These are phyloP conservation scores for Silene coronaria DNA, from an alignment of 179 eudicot species.

Conservation along the genomic window DNA sequence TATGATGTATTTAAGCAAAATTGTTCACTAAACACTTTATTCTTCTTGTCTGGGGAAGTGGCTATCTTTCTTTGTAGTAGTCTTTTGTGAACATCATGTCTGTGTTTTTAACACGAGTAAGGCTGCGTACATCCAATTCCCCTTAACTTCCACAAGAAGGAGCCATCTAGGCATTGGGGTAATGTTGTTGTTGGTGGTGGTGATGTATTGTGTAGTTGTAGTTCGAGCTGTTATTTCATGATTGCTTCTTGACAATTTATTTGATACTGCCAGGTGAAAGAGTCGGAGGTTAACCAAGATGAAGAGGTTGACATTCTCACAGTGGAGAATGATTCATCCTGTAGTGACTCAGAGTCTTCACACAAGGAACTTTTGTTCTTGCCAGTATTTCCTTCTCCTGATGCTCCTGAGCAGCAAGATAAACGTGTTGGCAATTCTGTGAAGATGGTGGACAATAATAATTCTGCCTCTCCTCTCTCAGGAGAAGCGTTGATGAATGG, in stretches of 20 bases:
- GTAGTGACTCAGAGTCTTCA: conserved; percentile 88
- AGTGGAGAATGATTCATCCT: conserved; percentile 64
- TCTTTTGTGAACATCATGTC: not conserved
- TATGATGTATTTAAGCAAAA: not conserved
- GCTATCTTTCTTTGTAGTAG: not conserved
- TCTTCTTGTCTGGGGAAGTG: not conserved
- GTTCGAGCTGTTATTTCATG: not conserved
- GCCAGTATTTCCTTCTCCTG: conserved; percentile 68
- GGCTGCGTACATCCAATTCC: not conserved
- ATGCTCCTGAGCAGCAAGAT: conserved; percentile 60
- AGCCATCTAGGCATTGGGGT: not conserved
- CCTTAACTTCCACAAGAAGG: not conserved
- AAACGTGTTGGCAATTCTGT: conserved; percentile 48
- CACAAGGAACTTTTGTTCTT: conserved; percentile 76
- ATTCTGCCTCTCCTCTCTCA: conserved; percentile 65
- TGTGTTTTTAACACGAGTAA: not conserved
- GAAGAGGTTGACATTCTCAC: conserved; percentile 80
- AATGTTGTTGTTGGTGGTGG: not conserved
- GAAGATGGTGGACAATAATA: conserved; percentile 50
- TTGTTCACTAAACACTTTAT: not conserved
- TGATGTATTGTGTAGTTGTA: too few species aligned
- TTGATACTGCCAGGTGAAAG: conserved; percentile 55
- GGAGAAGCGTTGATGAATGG: conserved; percentile 64
- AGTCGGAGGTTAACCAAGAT: conserved; percentile 61
- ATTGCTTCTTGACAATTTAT: conserved; percentile 6